Conservation (phyloP, 75 land plant species). For the Sequoiadendron giganteum region DNA sequence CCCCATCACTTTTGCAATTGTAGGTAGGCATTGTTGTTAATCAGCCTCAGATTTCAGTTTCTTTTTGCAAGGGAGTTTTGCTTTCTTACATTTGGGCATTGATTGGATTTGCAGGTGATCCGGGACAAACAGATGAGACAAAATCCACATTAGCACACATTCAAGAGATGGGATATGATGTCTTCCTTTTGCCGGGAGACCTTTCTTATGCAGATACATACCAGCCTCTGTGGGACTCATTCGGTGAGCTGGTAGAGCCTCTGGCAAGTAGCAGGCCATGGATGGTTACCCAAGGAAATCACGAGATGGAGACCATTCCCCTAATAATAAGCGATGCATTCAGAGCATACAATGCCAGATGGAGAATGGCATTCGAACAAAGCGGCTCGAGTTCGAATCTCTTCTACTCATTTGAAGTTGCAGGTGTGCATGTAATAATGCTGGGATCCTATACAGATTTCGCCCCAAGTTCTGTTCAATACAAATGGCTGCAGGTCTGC, state of each 20-base stretch:
- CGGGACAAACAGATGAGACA: constrained; percentile 83
- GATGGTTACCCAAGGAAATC: constrained; percentile 93
- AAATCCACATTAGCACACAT: constrained; percentile 62
- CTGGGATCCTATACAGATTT: constrained; percentile 84
- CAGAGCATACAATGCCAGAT: constrained; percentile 75
- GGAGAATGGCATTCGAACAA: constrained; percentile 77
- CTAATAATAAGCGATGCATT: constrained; percentile 32
- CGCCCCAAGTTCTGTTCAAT: constrained; percentile 56
- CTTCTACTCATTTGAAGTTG: constrained; percentile 85
- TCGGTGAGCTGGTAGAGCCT: constrained; percentile 75
- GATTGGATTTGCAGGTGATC: constrained; percentile 53
- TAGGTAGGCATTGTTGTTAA: constrained; percentile 33
- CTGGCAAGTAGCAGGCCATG: constrained; percentile 77
- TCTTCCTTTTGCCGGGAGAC: constrained; percentile 76
- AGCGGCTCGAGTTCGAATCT: constrained; percentile 76
- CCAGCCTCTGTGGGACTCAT: constrained; percentile 83
- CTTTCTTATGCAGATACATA: constrained; percentile 71
- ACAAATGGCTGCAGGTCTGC: constrained; percentile 61
- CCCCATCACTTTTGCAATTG: constrained; percentile 67
- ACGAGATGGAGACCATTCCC: constrained; percentile 73
- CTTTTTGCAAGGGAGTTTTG: neutral
- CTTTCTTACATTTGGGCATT: neutral
- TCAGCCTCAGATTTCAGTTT: neutral
- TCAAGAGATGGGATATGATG: constrained; percentile 45
- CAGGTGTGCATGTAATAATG: constrained; percentile 80